Percentiles rank a stretch among this genome's conserved stretches.
phyloP scores from a whole-genome alignment of 768 basidiomycete species.

The Sporobolomyces phaffii region DNA sequence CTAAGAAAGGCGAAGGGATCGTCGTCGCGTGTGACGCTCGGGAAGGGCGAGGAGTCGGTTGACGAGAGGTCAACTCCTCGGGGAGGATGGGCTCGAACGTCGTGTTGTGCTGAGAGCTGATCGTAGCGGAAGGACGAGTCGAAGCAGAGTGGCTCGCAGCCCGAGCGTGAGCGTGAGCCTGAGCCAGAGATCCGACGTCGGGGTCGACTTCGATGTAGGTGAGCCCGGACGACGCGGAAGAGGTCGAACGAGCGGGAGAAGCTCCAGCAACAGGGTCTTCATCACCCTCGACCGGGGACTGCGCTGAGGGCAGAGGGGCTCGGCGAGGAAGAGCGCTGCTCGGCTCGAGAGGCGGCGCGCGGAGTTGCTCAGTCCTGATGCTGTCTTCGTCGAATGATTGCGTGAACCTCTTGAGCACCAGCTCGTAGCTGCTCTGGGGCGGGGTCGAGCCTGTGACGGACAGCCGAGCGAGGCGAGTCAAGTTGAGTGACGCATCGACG shows the following conservation, averaged over 20 bases:
- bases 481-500: too few relatives aligned
- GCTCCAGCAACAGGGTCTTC: too few relatives aligned
- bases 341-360: background rate
- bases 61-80: background rate
- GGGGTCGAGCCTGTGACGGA: background rate
- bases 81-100: slow-evolving; percentile 3
- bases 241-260: background rate
- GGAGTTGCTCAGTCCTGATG: background rate
- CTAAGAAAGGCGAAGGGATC: slow-evolving; percentile 1
- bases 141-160: too few relatives aligned
- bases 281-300: too few relatives aligned
- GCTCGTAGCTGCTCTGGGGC: too few relatives aligned
- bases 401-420: background rate
- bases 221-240: background rate
- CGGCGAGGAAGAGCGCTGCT: too few relatives aligned
- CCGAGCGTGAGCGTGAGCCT: too few relatives aligned
- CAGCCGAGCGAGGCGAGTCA: too few relatives aligned
- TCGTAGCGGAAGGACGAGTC: too few relatives aligned
- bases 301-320: too few relatives aligned
- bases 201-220: background rate
- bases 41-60: background rate
- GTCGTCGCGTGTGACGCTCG: background rate
- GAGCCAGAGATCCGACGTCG: too few relatives aligned
- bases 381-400: background rate
- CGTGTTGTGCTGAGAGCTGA: background rate